These are phyloP conservation scores for Zygosaccharomyces lentus DNA, from an alignment of 805 yeast genomes.

Conservation along the genomic window DNA sequence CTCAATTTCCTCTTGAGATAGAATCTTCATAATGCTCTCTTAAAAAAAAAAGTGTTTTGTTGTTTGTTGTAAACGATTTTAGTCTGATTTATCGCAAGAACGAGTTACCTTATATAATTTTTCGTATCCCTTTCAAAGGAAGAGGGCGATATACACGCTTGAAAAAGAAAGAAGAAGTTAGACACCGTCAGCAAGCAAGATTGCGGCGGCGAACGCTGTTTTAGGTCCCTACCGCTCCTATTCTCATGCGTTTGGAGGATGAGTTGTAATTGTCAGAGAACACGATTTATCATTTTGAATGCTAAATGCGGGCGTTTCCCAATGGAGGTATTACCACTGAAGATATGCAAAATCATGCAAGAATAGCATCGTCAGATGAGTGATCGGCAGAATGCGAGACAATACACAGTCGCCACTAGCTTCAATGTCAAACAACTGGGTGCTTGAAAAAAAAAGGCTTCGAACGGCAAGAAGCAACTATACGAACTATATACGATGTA, in stretches of 20 bases:
- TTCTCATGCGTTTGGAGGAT: not conserved
- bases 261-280: not conserved
- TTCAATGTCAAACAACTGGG: not conserved
- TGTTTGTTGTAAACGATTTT: not conserved
- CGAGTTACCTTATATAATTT: slow-evolving; percentile 1
- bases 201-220: not conserved
- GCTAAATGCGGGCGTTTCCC: slow-evolving; percentile 1
- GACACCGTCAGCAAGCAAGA: not conserved
- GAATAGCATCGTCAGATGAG: not conserved
- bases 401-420: not conserved
- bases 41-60: not conserved
- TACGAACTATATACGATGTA: not conserved
- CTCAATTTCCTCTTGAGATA: slow-evolving; percentile 58
- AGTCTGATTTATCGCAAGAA: not conserved
- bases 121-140: not conserved
- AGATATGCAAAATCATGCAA: not conserved
- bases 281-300: not conserved
- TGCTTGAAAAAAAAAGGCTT: not conserved
- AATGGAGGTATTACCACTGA: not conserved
- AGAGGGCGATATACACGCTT: not conserved
- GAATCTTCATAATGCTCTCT: slow-evolving; percentile 53
- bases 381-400: not conserved
- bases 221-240: not conserved
- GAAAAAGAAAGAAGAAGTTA: not conserved
- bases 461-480: not conserved